A percentile compares a stretch with the other conserved stretches of the same genome.
These are phyloP conservation scores for Cyberlindnera xishuangbannaensis DNA, from an alignment of 805 yeast genomes.

Conservation along the genomic window DNA sequence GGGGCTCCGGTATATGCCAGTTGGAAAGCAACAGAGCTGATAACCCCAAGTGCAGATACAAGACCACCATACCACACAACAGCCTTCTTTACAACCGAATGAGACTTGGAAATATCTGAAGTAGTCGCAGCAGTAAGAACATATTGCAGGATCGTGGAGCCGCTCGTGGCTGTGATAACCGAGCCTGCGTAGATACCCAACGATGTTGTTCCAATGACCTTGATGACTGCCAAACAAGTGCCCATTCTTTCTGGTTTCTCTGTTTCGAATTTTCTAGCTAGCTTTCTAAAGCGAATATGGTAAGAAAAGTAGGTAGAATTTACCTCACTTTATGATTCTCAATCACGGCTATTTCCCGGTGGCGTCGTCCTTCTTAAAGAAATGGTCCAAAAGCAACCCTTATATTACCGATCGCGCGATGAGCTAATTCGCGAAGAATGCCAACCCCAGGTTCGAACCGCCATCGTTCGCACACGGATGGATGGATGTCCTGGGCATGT, in stretches of 20 bases:
- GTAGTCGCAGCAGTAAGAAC: constrained; percentile 31
- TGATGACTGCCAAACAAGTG: constrained; percentile 49
- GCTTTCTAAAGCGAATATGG: background rate
- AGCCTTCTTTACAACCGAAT: constrained; percentile 18
- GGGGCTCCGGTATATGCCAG: constrained; percentile 56
- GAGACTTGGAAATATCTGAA: constrained; percentile 16
- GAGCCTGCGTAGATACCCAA: constrained; percentile 60
- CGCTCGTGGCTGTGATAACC: constrained; percentile 29
- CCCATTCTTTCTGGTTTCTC: constrained; percentile 34
- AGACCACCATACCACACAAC: constrained; percentile 22
- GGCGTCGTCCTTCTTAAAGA: too few relatives aligned
- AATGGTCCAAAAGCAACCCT: too few relatives aligned
- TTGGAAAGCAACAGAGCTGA: constrained; percentile 46
- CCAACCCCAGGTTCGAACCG: too few relatives aligned
- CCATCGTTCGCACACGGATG: too few relatives aligned
- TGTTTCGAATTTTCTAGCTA: background rate
- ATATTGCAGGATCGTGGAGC: constrained; percentile 23
- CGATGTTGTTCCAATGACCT: constrained; percentile 59
- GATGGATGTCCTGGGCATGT: too few relatives aligned
- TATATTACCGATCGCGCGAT: too few relatives aligned
- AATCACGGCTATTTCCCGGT: too few relatives aligned
- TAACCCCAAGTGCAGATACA: constrained; percentile 35
- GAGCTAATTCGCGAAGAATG: too few relatives aligned
- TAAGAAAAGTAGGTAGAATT: background rate
- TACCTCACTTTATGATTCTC: too few relatives aligned